These are phyloP conservation scores for Ajuga chamaepitys DNA, from an alignment of 257 asterid genomes.

Conservation along the genomic window DNA sequence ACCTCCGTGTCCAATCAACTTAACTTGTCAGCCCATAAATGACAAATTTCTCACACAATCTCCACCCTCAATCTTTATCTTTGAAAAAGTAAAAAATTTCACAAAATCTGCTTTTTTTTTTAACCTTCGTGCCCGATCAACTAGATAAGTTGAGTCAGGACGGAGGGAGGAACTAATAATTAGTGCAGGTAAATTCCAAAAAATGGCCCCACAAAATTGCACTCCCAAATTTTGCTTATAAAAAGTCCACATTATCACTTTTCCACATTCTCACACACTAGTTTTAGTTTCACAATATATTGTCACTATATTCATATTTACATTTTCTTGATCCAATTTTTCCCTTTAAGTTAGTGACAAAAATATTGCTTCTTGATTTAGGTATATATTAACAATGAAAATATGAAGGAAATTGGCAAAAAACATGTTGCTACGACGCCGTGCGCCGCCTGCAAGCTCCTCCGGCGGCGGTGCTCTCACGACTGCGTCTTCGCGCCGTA, in stretches of 20 bases:
- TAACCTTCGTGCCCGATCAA: no score
- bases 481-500: constrained; percentile 73
- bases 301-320: not conserved
- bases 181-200: constrained; percentile 5
- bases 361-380: not conserved
- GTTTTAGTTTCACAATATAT: not conserved
- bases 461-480: constrained; percentile 61
- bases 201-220: constrained; percentile 10
- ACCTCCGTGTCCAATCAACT: no score
- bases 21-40: no score
- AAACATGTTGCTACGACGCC: constrained; percentile 55
- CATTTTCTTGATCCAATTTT: not conserved
- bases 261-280: constrained; percentile 5
- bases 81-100: no score
- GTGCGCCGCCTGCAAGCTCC: constrained; percentile 83
- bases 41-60: no score
- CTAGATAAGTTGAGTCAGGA: no score
- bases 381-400: not conserved
- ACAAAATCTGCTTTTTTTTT: no score
- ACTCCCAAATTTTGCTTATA: constrained; percentile 8
- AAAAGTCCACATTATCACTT: constrained; percentile 11
- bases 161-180: no score
- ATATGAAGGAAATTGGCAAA: constrained; percentile 23
- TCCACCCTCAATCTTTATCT: no score
- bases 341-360: not conserved